Conservation (phyloP, 306 rosid genomes). For the Lathyrus oleraceus region DNA sequence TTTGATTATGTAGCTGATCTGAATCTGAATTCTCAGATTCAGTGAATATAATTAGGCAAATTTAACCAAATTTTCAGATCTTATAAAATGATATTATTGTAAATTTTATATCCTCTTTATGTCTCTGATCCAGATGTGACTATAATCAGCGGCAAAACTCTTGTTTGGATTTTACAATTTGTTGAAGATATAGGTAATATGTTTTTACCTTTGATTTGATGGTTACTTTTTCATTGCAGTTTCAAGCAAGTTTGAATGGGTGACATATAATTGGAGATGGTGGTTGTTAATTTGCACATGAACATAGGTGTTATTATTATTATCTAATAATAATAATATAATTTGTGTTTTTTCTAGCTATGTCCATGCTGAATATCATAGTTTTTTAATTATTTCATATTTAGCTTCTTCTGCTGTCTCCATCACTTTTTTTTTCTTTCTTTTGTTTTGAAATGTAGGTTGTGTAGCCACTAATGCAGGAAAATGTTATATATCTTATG, state of each 20-base stretch:
- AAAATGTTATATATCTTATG: slow-evolving; percentile 29
- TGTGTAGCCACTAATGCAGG: slow-evolving; percentile 45
- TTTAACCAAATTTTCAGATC: slow-evolving; percentile 27
- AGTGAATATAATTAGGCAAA: background rate
- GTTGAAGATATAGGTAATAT: background rate
- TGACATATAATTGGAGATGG: slow-evolving; percentile 9
- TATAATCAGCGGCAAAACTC: no score
- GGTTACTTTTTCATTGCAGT: background rate
- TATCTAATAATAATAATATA: background rate
- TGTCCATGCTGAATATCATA: slow-evolving; percentile 15
- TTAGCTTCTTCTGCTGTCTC: slow-evolving; percentile 17
- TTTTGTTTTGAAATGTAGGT: slow-evolving; percentile 36
- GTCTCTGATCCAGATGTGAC: no score
- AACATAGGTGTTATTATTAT: slow-evolving; percentile 24
- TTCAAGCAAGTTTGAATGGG: background rate
- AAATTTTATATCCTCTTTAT: background rate
- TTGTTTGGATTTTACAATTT: background rate
- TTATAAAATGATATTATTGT: background rate
- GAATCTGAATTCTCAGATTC: slow-evolving; percentile 32
- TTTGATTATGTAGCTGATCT: slow-evolving; percentile 16
- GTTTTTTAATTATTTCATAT: slow-evolving; percentile 3
- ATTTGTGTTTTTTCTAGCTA: slow-evolving; percentile 12
- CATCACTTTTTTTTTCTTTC: slow-evolving; percentile 11
- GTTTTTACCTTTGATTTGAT: background rate
- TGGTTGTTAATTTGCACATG: slow-evolving; percentile 25